Conservation (phyloP, 371 early-diverging fungal genomes). For the Lichtheimia ornata region DNA sequence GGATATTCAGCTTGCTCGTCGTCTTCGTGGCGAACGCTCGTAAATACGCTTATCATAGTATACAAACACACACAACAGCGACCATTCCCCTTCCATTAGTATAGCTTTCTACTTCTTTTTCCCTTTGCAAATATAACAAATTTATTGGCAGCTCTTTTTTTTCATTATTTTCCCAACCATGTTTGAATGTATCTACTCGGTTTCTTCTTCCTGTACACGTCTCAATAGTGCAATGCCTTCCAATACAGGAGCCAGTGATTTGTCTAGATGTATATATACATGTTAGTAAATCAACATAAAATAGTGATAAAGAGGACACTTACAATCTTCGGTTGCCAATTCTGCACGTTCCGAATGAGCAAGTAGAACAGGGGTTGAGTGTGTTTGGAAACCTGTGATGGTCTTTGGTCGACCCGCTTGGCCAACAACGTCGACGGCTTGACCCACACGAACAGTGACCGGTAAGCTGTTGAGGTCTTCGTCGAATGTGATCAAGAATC, state of each 20-base stretch:
- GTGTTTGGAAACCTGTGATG: constrained; percentile 98
- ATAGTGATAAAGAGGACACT: constrained; percentile 10
- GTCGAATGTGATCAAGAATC: constrained; percentile 95
- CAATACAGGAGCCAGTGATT: constrained; percentile 78
- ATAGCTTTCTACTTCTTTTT: no score
- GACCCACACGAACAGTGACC: constrained; percentile 96
- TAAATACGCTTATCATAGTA: constrained; percentile 36
- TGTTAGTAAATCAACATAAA: background rate
- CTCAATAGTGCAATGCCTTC: constrained; percentile 95
- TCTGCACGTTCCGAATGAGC: constrained; percentile 97
- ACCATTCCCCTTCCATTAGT: no score
- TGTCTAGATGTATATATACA: constrained; percentile 35
- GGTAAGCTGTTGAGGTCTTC: constrained; percentile 78
- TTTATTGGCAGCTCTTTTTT: no score
- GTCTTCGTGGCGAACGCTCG: constrained; percentile 92
- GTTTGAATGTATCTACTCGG: no score
- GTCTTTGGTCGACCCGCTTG: constrained; percentile 99
- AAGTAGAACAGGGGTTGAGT: constrained; percentile 96
- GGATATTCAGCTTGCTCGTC: constrained; percentile 98
- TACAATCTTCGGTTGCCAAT: constrained; percentile 95
- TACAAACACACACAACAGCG: no score
- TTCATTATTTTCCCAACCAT: no score
- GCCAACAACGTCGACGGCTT: constrained; percentile 98
- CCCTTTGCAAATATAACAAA: no score
- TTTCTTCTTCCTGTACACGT: constrained; percentile 8